phyloP scores from a whole-genome alignment of 1,284 basidiomycete genomes.

The Wallemia ichthyophaga region DNA sequence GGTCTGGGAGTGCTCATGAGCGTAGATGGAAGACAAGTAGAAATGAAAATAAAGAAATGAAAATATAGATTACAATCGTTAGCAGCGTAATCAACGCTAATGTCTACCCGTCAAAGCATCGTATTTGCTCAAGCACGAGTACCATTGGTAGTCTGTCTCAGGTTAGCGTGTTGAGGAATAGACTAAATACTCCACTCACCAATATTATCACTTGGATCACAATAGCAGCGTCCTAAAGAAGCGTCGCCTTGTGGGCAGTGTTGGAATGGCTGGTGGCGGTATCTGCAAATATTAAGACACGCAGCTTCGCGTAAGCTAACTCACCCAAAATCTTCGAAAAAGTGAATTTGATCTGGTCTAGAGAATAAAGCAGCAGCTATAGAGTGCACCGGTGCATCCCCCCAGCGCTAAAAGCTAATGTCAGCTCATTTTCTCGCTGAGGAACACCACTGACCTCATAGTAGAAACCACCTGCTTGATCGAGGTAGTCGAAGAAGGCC shows the following conservation, averaged over 20 bases:
- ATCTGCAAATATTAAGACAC: neutral
- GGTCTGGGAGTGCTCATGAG: neutral
- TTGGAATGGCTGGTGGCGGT: constrained; percentile 20
- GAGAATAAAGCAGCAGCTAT: constrained; percentile 47
- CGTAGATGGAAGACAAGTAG: neutral
- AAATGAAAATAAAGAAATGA: neutral
- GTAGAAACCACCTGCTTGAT: constrained; percentile 49
- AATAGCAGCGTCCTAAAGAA: constrained; percentile 18
- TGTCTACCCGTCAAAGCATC: neutral
- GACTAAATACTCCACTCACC: neutral
- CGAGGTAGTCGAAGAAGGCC: constrained; percentile 45
- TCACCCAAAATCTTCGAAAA: constrained; percentile 26
- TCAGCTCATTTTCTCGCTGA: neutral
- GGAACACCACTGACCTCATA: constrained; percentile 28
- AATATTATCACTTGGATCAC: constrained; percentile 4
- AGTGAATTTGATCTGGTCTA: constrained; percentile 31
- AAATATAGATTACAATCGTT: too few species aligned
- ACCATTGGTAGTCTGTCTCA: neutral
- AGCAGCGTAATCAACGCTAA: too few species aligned
- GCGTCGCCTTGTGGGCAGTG: constrained; percentile 32
- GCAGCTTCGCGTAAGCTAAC: neutral
- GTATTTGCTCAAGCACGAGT: constrained; percentile 1
- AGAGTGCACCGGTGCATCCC: constrained; percentile 59
- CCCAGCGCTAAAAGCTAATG: constrained; percentile 31
- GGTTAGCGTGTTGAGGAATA: neutral